Percentiles rank a stretch among this genome's conserved stretches.
Conservation (phyloP, 2,329 filamentous ascomycete genomes). For the Ascocoryne sarcoides region DNA sequence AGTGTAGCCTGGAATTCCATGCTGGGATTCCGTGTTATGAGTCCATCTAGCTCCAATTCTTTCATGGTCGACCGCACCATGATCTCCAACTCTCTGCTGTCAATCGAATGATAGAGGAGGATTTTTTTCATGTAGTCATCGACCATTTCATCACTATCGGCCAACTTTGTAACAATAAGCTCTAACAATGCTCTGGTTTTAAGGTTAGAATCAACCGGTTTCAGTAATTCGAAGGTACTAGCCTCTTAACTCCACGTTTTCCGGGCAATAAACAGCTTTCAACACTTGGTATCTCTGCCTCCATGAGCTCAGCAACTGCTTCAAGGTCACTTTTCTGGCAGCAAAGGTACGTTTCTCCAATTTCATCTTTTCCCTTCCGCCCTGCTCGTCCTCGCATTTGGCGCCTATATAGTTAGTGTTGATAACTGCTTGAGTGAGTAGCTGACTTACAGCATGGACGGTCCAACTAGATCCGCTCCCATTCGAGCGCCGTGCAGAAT, state of each 20-base stretch:
- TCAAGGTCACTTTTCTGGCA: constrained; percentile 61
- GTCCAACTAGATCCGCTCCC: constrained; percentile 68
- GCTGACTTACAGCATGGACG: constrained; percentile 54
- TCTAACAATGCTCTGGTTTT: constrained; percentile 59
- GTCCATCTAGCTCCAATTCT: constrained; percentile 45
- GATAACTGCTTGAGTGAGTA: neutral
- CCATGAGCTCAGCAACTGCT: constrained; percentile 60
- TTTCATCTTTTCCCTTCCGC: constrained; percentile 67
- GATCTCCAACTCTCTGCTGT: constrained; percentile 38
- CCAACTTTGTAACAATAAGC: constrained; percentile 58
- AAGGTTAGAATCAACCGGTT: constrained; percentile 1
- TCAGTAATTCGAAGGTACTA: constrained; percentile 7
- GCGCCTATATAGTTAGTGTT: constrained; percentile 36
- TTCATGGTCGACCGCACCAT: constrained; percentile 51
- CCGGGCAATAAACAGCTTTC: constrained; percentile 60
- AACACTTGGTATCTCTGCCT: constrained; percentile 62
- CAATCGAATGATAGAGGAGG: constrained; percentile 51
- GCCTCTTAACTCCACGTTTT: constrained; percentile 60
- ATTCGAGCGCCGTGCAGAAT: constrained; percentile 69
- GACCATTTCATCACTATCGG: constrained; percentile 55
- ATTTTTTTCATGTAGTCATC: constrained; percentile 62
- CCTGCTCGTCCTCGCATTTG: constrained; percentile 76
- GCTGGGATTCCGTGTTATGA: constrained; percentile 43
- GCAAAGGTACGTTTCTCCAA: constrained; percentile 71
- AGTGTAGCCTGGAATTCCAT: constrained; percentile 52